These are phyloP conservation scores for Pythium periplocum DNA, from an alignment of 352 stramenopile genomes.

Conservation along the genomic window DNA sequence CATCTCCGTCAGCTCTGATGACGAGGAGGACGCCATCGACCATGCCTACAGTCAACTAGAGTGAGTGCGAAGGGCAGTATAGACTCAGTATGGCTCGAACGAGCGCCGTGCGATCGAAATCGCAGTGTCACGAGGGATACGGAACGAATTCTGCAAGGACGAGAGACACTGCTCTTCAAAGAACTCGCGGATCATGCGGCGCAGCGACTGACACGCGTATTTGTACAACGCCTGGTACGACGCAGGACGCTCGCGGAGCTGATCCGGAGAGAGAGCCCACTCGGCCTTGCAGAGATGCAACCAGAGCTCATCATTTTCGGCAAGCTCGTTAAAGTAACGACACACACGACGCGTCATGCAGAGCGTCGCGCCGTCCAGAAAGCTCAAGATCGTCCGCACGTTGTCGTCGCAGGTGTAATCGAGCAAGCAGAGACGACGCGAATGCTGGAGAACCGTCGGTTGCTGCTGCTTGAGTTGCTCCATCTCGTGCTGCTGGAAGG, in stretches of 20 bases:
- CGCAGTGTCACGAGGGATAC: conserved; percentile 54
- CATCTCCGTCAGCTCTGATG: conserved; percentile 26
- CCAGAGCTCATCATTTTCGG: conserved; percentile 60
- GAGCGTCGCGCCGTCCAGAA: conserved; percentile 66
- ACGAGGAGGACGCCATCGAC: conserved; percentile 18
- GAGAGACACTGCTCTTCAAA: conserved; percentile 73
- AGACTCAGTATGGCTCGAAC: conserved; percentile 12
- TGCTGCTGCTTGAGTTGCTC: conserved; percentile 24
- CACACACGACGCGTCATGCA: conserved; percentile 49
- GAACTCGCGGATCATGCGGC: conserved; percentile 68
- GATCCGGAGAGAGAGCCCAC: conserved; percentile 70
- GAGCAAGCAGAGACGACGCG: conserved; percentile 25
- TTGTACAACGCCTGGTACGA: conserved; percentile 77
- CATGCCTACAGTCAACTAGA: conserved; percentile 21
- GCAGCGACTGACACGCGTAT: conserved; percentile 62
- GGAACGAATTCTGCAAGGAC: conserved; percentile 66
- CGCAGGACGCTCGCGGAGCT: conserved; percentile 49
- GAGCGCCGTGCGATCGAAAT: conserved; percentile 40
- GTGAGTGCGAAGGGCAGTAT: not conserved
- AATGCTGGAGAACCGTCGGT: not conserved
- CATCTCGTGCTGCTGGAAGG: conserved; percentile 30
- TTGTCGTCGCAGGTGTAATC: conserved; percentile 79
- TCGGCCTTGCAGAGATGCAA: conserved; percentile 57
- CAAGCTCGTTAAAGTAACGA: conserved; percentile 44
- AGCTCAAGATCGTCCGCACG: conserved; percentile 52